A percentile compares a stretch with the other conserved stretches of the same genome.
Conservation (phyloP, 371 early-diverging fungal genomes). For the Mortierella sp. region DNA sequence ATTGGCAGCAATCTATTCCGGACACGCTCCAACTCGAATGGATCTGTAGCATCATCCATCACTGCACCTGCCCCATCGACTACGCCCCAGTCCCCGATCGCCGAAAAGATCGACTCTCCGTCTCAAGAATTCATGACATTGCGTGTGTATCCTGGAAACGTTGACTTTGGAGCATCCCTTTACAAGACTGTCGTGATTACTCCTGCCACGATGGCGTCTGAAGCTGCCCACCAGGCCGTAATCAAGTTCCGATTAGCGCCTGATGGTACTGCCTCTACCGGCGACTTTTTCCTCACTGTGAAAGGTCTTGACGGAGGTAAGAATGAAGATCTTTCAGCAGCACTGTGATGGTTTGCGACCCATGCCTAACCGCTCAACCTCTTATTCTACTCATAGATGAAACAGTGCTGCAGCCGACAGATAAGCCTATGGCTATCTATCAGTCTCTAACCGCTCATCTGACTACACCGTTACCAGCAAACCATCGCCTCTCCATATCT, state of each 20-base stretch:
- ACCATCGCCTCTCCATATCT: conserved; percentile 52
- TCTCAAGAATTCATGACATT: conserved; percentile 40
- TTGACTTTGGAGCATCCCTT: conserved; percentile 58
- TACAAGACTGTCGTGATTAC: conserved; percentile 62
- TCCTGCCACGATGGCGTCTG: conserved; percentile 60
- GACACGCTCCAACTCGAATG: conserved; percentile 46
- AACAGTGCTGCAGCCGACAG: conserved; percentile 62
- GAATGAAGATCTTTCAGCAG: neutral
- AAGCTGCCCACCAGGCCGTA: conserved; percentile 62
- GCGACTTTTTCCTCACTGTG: conserved; percentile 61
- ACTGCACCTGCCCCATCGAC: conserved; percentile 1
- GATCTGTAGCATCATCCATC: conserved; percentile 25
- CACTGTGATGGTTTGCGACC: neutral
- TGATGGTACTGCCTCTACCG: conserved; percentile 52
- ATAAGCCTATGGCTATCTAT: conserved; percentile 68
- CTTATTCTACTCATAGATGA: conserved; percentile 55
- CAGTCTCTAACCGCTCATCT: conserved; percentile 67
- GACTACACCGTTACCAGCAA: conserved; percentile 67
- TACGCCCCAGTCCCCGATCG: neutral
- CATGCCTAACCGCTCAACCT: neutral
- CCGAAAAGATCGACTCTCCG: conserved; percentile 9
- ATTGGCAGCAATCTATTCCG: conserved; percentile 30
- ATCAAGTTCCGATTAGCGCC: conserved; percentile 60
- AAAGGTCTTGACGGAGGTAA: conserved; percentile 71
- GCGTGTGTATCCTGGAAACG: conserved; percentile 65